Conservation (phyloP, 352 stramenopile genomes). For the Globisporangium apiculatum region DNA sequence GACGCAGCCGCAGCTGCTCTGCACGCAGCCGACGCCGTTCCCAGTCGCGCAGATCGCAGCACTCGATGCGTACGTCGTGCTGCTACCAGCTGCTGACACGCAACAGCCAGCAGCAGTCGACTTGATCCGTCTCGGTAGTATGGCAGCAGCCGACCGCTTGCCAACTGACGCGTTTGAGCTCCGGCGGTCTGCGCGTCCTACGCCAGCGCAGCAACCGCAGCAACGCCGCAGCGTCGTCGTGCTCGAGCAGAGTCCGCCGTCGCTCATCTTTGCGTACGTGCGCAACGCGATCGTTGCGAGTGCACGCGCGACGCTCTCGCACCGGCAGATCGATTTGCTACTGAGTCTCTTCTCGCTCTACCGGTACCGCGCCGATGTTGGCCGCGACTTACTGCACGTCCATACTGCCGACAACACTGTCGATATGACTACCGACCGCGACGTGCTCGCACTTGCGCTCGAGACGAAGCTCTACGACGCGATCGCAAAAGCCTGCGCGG, state of each 20-base stretch:
- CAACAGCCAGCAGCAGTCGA: conserved; percentile 19
- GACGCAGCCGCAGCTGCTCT: conserved; percentile 62
- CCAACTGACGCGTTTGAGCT: conserved; percentile 55
- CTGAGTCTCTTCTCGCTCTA: conserved; percentile 82
- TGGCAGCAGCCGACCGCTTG: conserved; percentile 36
- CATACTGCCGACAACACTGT: background rate
- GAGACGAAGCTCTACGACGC: conserved; percentile 73
- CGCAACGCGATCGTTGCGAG: conserved; percentile 36
- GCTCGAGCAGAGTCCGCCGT: conserved; percentile 73
- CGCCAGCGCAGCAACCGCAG: background rate
- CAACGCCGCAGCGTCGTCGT: conserved; percentile 37
- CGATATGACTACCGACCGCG: conserved; percentile 16
- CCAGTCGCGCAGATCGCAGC: conserved; percentile 52
- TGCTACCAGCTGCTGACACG: conserved; percentile 26
- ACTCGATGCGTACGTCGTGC: conserved; percentile 68
- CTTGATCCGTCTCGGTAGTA: conserved; percentile 35
- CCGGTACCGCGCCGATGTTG: conserved; percentile 78
- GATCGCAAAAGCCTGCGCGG: conserved; percentile 59
- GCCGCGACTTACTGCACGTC: conserved; percentile 36
- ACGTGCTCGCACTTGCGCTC: conserved; percentile 48
- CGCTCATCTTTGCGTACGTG: conserved; percentile 57
- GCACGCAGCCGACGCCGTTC: conserved; percentile 54
- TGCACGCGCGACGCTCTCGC: too few relatives aligned
- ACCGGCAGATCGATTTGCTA: conserved; percentile 55
- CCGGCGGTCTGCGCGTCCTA: conserved; percentile 11